Base-by-base conservation (phyloP, 257 asterid genomes). In the Nicotiana paniculata region DNA sequence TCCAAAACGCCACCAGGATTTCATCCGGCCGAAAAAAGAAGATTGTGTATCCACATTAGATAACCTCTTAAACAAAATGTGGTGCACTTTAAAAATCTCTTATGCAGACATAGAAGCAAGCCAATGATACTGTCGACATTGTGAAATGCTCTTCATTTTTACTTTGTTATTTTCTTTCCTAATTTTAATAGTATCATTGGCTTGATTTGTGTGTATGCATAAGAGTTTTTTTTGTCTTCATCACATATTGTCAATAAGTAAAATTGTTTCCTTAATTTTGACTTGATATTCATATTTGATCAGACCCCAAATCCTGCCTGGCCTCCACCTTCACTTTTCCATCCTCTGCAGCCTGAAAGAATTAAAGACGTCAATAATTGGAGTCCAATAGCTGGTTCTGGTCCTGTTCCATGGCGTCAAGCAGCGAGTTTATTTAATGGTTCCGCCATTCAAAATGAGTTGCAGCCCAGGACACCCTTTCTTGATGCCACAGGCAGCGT, bases 241-340 rank as follows among this genome's bases (percentile, higher is more conserved):
- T 74, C 61, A 48, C 62, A 48, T 74, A 12, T 74, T 74, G n/a
- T 48, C 62, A 55, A 16, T 46, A 26, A 39, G 48, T 4, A 51
- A 63, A 28, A 21, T 43, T 28, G 21, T 26, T 80, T 80, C 48
- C 82, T 55, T 53, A 77, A 30, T 64, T 28, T 76, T 64, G n/a
- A n/a, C 74, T 61, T 81, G 48, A 66, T 67, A 80, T 54, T 51
- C 58, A 77, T 30, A 62, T 75, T 86, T 86, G 26, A 15, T 51
- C 87, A 96, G 99, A 93, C 98, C 18, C 98, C 98, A 84, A 96
- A 96, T 92, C 99, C 98, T 58, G 98, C 99, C 6, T 96, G 99
- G 98, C 98, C 99, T 24, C 98, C 98, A 51, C 99, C 99, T 87
- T 90, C 97, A 54, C 92, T 89, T 77, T 88, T 88, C 84, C 95